Evolutionary conservation across 805 yeast species (phyloP), one percentile per base, ranked within the genome.

Genomic region (Candida parachauliodes): DNA sequence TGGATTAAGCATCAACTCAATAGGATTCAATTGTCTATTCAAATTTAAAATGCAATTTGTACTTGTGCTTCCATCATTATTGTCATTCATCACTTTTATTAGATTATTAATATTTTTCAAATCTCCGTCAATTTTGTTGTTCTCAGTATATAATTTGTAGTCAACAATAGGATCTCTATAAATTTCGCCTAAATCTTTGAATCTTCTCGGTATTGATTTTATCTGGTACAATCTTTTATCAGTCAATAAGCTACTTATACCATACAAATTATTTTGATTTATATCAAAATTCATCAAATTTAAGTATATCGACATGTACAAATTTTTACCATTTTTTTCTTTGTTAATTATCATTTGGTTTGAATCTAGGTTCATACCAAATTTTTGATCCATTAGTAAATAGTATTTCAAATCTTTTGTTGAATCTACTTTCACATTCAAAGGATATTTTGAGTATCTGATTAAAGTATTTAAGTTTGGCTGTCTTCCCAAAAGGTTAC

Each of bases 241-340:
- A 0, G 89, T 81, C 50, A 83, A 88, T 52, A 82, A 82, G 52
- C 83, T 89, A 36, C 89, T 88, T 60, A 81, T 83, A 18, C 89
- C 89, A 55, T 76, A 83, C 59, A 73, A 76, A 7, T 65, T 56
- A 0, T 87, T 87, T 5, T 28, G 10, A 15, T 28, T 28, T 17
- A 28, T 10, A 0, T 88, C 88, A 54, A 50, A 59, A 9, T 28
- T 18, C n/a, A 28, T 16, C 1, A 78, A 54, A 47, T 83, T 83
- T 54, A 83, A 83, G 55, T 80, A 82, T 27, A 77, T 60, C 1
- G 83, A 64, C 34, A 83, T 55, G 15, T 81, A 53, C 28, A 82
- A 51, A 0, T 86, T 77, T 41, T 68, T 70, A 36, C 78, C 50
- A 50, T 82, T 89, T 2, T 66, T 57, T 8, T 69, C 63, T 49